phyloP scores from a whole-genome alignment of 441 rosid species.

The Cnidoscolus chayamansa region DNA sequence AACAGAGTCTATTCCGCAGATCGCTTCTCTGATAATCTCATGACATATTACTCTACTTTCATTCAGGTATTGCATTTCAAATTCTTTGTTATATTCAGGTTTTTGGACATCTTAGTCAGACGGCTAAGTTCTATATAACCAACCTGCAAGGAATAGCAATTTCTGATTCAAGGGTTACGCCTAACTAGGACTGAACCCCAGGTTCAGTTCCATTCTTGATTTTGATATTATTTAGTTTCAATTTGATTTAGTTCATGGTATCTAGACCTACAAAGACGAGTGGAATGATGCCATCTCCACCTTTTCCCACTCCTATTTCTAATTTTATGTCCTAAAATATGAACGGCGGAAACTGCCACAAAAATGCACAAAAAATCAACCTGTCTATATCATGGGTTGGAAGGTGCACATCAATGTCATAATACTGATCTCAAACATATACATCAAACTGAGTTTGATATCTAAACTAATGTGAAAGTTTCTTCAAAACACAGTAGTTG shows the following conservation, averaged over 20 bases:
- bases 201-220: too few relatives aligned
- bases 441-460: not conserved
- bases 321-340: not conserved
- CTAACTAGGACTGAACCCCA: too few relatives aligned
- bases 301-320: too few relatives aligned
- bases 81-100: not conserved
- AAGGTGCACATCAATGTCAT: constrained; percentile 3
- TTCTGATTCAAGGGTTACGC: too few relatives aligned
- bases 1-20: constrained; percentile 47
- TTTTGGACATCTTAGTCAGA: not conserved
- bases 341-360: not conserved
- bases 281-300: too few relatives aligned
- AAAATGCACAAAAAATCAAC: not conserved
- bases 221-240: too few relatives aligned
- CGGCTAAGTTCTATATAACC: too few relatives aligned
- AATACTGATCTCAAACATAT: not conserved
- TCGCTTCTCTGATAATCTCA: constrained; percentile 61
- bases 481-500: constrained; percentile 24
- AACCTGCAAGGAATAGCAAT: too few relatives aligned
- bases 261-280: too few relatives aligned
- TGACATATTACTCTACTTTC: constrained; percentile 58
- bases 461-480: constrained; percentile 4
- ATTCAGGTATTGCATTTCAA: constrained; percentile 53
- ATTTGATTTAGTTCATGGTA: too few relatives aligned
- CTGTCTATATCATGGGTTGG: not conserved